Conservation (phyloP, 2,329 filamentous ascomycete genomes). For the Thelonectria olida region DNA sequence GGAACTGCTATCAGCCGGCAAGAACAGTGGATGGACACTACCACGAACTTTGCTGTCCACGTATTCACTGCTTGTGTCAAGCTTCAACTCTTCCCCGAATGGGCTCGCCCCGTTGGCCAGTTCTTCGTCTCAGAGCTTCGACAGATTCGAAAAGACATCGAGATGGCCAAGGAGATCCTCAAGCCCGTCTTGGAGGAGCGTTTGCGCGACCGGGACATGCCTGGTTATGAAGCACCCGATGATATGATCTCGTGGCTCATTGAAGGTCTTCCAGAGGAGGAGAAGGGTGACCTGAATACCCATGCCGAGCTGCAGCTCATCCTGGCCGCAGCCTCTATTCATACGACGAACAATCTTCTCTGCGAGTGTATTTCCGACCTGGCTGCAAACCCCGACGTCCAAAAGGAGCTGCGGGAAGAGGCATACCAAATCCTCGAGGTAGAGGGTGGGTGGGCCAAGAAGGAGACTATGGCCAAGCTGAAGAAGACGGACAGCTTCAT, state of each 20-base stretch:
- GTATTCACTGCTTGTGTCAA: conserved; percentile 58
- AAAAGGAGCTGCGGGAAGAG: conserved; percentile 59
- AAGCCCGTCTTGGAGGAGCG: conserved; percentile 57
- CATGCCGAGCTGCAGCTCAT: conserved; percentile 57
- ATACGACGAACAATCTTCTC: conserved; percentile 55
- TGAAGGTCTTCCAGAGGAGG: conserved; percentile 50
- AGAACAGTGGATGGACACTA: conserved; percentile 63
- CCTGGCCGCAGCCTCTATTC: conserved; percentile 54
- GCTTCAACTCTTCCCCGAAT: conserved; percentile 61
- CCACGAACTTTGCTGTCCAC: conserved; percentile 60
- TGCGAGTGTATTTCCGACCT: conserved; percentile 62
- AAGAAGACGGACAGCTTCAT: conserved; percentile 61
- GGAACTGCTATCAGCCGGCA: conserved; percentile 60
- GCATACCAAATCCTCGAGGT: conserved; percentile 52
- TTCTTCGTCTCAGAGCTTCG: conserved; percentile 57
- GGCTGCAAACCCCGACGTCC: conserved; percentile 55
- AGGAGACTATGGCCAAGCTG: conserved; percentile 54
- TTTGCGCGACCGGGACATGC: conserved; percentile 50
- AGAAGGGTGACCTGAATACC: conserved; percentile 48
- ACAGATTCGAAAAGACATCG: conserved; percentile 55
- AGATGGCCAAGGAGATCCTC: conserved; percentile 53
- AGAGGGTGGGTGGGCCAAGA: conserved; percentile 52
- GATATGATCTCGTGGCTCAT: conserved; percentile 58
- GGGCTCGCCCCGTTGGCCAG: conserved; percentile 57
- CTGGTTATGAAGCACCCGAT: conserved; percentile 48